Base-by-base conservation (phyloP, 1,284 basidiomycete genomes). In the Gomphus bonarii region DNA sequence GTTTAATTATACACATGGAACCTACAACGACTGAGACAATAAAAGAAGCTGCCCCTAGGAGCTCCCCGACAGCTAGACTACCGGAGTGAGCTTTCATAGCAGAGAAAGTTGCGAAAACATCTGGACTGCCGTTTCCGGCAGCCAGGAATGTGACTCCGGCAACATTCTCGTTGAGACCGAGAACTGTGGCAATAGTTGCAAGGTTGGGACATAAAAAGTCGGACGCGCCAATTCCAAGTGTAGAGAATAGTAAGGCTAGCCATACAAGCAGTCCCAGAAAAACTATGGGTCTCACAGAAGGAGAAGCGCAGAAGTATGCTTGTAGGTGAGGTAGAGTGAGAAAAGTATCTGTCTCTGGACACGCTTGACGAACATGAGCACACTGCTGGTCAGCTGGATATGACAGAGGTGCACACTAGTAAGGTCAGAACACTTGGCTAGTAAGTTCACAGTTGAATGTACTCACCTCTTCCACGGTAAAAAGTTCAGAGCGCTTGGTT, bases 191-290 rank as follows among this genome's bases (percentile, higher is more conserved):
- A 38, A 95, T 85, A 0, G 92, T 91, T 0, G 88, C 85, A 33
- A 97, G 79, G 69, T 97, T 97, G 1, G 93, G 93, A 50, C 89
- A 94, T 74, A 97, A 95, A 73, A 95, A 97, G 71, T 97, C 94
- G 40, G 90, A 88, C 9, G 93, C 91, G 62, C 85, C 87, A 68
- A 97, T 95, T 3, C 93, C 92, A 22, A 95, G 82, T 51, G 91
- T 88, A 22, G 87, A 89, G 72, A 93, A 93, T 57, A 93, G 80
- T 72, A 93, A 91, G 25, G 82, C 63, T 33, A 91, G 79, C 90
- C 90, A 93, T 36, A 87, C 55, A 18, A 88, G 62, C 60, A 91
- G 78, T 74, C 78, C 3, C 68, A 64, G 69, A 91, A 89, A 44
- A 20, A 79, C 63, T 25, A 82, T 58, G 0, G 86, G 83, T 14